Base-by-base conservation (phyloP, 768 basidiomycete species). In the Auriscalpium vulgare region DNA sequence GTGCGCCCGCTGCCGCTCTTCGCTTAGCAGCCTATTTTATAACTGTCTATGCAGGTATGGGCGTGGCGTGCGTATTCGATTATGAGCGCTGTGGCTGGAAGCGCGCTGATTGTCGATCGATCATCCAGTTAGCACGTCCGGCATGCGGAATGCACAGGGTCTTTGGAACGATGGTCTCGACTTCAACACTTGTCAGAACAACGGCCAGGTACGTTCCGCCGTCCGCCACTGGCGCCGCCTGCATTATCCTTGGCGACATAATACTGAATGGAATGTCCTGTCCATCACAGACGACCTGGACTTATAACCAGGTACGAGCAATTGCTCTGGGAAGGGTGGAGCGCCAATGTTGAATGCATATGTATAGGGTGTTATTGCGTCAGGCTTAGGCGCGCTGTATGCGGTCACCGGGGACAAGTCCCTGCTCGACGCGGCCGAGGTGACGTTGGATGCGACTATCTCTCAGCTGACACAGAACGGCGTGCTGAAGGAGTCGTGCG, bases 401-500 rank as follows among this genome's bases (percentile, higher is more conserved):
- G 71, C 62, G 7, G 74, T 74, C 29, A 75, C 72, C 0, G 68
- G 68, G 4, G 67, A 80, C 60, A 60, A 55, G 36, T 68, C 71
- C 1, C 65, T 77, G 10, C 67, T 82, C 36, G 67, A 72, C 34
- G 68, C 78, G 63, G 80, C 79, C 2, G 78, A 82, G 64, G 73
- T 77, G 47, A 80, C 78, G 11, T 66, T 83, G 38, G 75, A 81
- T 56, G 79, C 79, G 1, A 78, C 79, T 13, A 76, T 81, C 16
- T 50, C 56, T 11, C 61, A 65, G 23, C 65, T 81, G 37, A 72
- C 78, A 2, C 61, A 57, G 3, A 69, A 74, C 57, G 65, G 68
- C 53, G 75, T 78, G 56, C 70, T 81, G 37, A 75, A 68, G 56
- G 81, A 82, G 64, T 75, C 79, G 1, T 83, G 81, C 53, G 81